Percentiles rank a stretch among this genome's conserved stretches.
These are phyloP conservation scores for Lasiosphaeris hirsuta DNA, from an alignment of 495 filamentous ascomycete genomes.

Conservation along the genomic window DNA sequence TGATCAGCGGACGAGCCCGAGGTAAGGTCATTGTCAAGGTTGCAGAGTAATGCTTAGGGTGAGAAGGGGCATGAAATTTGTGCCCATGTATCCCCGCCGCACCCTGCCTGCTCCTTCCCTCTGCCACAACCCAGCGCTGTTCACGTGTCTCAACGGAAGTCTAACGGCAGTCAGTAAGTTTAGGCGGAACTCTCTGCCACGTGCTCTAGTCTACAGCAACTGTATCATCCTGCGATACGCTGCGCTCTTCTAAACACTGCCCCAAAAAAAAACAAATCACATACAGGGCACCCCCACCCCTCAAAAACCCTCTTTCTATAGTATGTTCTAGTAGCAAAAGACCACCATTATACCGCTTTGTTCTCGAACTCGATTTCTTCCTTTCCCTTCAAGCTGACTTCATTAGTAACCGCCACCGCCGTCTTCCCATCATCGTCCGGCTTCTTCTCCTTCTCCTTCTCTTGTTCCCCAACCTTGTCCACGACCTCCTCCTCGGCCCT, in stretches of 20 bases:
- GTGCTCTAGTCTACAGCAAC: no score
- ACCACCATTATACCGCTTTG: background rate
- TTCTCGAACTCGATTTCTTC: background rate
- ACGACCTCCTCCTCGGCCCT: background rate
- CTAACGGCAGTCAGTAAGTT: no score
- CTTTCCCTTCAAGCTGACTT: background rate
- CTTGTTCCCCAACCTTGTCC: background rate
- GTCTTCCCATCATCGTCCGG: background rate
- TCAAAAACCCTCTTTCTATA: background rate
- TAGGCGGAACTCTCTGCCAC: no score
- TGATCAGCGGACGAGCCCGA: conserved; percentile 25
- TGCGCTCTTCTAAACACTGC: no score
- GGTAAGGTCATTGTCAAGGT: conserved; percentile 34
- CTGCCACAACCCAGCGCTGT: background rate
- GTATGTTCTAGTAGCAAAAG: no score
- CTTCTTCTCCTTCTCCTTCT: background rate
- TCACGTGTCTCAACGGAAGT: background rate
- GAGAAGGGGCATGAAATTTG: no score
- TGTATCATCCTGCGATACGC: no score
- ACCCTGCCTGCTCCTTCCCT: no score
- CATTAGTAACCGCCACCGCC: background rate
- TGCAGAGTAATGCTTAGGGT: conserved; percentile 9
- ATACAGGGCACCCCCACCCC: no score
- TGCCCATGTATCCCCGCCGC: background rate
- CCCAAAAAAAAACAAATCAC: no score